A percentile compares a stretch with the other conserved stretches of the same genome.
Conservation (phyloP, 106 monocot genomes). For the Dendrobium huoshanense region DNA sequence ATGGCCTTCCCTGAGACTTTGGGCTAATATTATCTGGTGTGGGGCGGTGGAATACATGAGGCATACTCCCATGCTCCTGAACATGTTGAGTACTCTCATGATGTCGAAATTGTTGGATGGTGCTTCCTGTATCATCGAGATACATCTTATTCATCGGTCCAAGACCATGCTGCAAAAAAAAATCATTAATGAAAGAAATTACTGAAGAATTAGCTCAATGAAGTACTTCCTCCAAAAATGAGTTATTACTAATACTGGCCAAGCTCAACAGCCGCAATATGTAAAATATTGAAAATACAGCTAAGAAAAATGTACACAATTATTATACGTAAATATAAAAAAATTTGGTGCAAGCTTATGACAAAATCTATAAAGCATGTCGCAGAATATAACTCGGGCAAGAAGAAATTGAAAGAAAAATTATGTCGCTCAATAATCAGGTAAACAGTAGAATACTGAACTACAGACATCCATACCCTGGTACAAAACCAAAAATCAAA, state of each 20-base stretch:
- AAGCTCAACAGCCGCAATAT: not conserved
- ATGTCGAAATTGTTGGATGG: slow-evolving; percentile 12
- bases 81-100: slow-evolving; percentile 25
- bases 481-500: not conserved
- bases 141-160: slow-evolving; percentile 34
- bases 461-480: not conserved
- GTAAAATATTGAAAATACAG: not conserved
- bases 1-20: slow-evolving; percentile 26
- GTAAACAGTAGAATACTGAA: not conserved
- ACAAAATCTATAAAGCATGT: not conserved
- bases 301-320: not conserved
- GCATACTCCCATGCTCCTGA: slow-evolving; percentile 32
- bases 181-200: not conserved
- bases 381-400: not conserved
- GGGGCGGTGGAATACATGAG: slow-evolving; percentile 20
- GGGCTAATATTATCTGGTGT: slow-evolving; percentile 33
- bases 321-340: not conserved
- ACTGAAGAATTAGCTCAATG: not conserved
- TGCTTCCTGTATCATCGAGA: slow-evolving; percentile 19
- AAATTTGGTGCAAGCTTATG: not conserved
- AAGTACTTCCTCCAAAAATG: not conserved
- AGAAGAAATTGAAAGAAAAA: not conserved
- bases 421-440: not conserved
- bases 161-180: slow-evolving; percentile 46
- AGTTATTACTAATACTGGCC: not conserved